These are phyloP conservation scores for Pichia deserticola DNA, from an alignment of 805 yeast genomes.

Conservation along the genomic window DNA sequence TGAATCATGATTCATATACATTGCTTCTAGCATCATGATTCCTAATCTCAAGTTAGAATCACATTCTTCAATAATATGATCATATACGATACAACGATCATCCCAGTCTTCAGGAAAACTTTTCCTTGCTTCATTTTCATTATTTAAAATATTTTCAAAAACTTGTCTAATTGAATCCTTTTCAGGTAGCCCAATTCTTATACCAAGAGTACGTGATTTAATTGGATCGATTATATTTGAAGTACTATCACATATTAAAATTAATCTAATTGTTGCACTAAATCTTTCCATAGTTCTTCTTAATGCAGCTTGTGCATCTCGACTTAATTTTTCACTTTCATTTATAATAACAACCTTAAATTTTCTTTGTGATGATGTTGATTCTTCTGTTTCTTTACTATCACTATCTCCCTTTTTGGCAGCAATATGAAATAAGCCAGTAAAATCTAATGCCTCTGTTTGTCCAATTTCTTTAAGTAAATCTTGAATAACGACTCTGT, in stretches of 20 bases:
- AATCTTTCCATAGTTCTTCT: conserved; percentile 96
- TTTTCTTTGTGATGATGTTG: conserved; percentile 32
- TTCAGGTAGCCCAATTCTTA: conserved; percentile 83
- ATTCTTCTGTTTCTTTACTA: neutral
- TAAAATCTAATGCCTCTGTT: conserved; percentile 87
- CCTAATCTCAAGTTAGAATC: conserved; percentile 74
- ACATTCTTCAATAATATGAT: conserved; percentile 45
- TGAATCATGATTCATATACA: conserved; percentile 59
- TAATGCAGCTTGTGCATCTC: conserved; percentile 94
- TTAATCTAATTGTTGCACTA: conserved; percentile 76
- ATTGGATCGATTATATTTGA: conserved; percentile 92
- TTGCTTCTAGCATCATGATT: conserved; percentile 72
- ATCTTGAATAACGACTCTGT: conserved; percentile 91
- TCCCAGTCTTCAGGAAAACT: conserved; percentile 29
- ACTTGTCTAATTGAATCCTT: conserved; percentile 49
- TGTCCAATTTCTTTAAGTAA: conserved; percentile 90
- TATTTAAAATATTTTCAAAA: conserved; percentile 45
- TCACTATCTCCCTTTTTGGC: neutral
- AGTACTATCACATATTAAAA: conserved; percentile 81
- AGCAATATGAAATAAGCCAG: conserved; percentile 30
- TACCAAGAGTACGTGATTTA: conserved; percentile 80
- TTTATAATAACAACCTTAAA: conserved; percentile 81
- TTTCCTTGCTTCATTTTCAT: conserved; percentile 39
- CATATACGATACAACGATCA: conserved; percentile 32
- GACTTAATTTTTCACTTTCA: conserved; percentile 81